Percentiles rank a stretch among this genome's conserved stretches.
phyloP scores from a whole-genome alignment of 441 rosid genomes.

The Manihot esculenta region DNA sequence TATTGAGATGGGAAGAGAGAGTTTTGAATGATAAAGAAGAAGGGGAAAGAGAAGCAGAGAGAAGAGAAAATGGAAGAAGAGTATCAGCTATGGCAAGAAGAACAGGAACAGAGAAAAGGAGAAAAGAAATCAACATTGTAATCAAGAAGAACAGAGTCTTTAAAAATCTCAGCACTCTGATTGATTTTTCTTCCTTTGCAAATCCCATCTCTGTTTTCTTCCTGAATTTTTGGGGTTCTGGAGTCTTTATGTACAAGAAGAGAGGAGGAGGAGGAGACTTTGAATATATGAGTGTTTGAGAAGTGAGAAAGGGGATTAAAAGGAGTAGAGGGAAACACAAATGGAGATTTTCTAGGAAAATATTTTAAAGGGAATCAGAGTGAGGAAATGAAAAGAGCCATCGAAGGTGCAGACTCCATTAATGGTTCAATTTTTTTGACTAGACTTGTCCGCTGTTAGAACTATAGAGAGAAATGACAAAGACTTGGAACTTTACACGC shows the following conservation, averaged over 20 bases:
- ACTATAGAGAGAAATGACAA: neutral
- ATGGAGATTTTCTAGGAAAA: neutral
- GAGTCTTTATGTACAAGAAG: constrained; percentile 14
- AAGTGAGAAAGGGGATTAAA: too few relatives aligned
- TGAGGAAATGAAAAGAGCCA: neutral
- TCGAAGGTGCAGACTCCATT: constrained; percentile 18
- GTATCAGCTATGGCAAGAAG: constrained; percentile 73
- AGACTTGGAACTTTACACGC: too few relatives aligned
- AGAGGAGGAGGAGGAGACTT: too few relatives aligned
- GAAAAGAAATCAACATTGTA: constrained; percentile 69
- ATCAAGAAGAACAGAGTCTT: constrained; percentile 76
- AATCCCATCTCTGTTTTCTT: constrained; percentile 49
- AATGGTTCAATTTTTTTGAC: constrained; percentile 26
- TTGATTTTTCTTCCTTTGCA: constrained; percentile 58
- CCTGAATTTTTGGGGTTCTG: neutral
- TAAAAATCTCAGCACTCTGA: constrained; percentile 46
- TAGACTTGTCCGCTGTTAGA: constrained; percentile 25
- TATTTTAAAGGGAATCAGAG: too few relatives aligned
- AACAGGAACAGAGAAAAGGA: constrained; percentile 78
- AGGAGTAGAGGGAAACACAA: neutral
- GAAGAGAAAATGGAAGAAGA: constrained; percentile 74
- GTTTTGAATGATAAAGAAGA: constrained; percentile 30
- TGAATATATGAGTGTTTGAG: neutral
- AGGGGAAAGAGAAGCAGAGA: constrained; percentile 57
- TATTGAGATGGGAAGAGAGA: constrained; percentile 48